phyloP scores from a whole-genome alignment of 345 rosid species.

The Pistacia integerrima region DNA sequence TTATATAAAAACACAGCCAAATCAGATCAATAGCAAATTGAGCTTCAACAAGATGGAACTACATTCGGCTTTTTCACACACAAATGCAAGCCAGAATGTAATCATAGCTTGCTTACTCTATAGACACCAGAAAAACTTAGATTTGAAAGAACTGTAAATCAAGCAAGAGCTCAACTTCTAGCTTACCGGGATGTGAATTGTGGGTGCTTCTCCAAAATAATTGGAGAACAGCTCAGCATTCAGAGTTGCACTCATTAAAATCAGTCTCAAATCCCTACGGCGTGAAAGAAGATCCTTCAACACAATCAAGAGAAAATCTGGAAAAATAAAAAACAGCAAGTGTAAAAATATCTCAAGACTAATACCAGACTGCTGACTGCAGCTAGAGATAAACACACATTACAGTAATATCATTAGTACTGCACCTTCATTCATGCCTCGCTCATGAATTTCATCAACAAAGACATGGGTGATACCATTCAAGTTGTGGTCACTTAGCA shows the following conservation, averaged over 20 bases:
- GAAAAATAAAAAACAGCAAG: slow-evolving; percentile 16
- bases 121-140: slow-evolving; percentile 5
- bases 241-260: slow-evolving; percentile 97
- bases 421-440: slow-evolving; percentile 99
- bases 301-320: slow-evolving; percentile 94
- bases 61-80: neutral
- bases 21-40: neutral
- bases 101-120: neutral
- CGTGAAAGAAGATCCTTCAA: slow-evolving; percentile 97
- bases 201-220: slow-evolving; percentile 89
- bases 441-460: slow-evolving; percentile 98
- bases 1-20: neutral
- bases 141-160: slow-evolving; percentile 1
- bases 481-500: slow-evolving; percentile 88
- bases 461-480: slow-evolving; percentile 93
- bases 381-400: slow-evolving; percentile 1
- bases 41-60: neutral
- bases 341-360: neutral
- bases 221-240: slow-evolving; percentile 95
- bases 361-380: slow-evolving; percentile 3
- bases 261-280: slow-evolving; percentile 87
- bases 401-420: slow-evolving; percentile 6
- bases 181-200: slow-evolving; percentile 90
- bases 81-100: neutral
- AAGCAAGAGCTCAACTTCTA: slow-evolving; percentile 15